These are phyloP conservation scores for Cytospora leucostoma DNA, from an alignment of 2,329 filamentous ascomycete species.

Conservation along the genomic window DNA sequence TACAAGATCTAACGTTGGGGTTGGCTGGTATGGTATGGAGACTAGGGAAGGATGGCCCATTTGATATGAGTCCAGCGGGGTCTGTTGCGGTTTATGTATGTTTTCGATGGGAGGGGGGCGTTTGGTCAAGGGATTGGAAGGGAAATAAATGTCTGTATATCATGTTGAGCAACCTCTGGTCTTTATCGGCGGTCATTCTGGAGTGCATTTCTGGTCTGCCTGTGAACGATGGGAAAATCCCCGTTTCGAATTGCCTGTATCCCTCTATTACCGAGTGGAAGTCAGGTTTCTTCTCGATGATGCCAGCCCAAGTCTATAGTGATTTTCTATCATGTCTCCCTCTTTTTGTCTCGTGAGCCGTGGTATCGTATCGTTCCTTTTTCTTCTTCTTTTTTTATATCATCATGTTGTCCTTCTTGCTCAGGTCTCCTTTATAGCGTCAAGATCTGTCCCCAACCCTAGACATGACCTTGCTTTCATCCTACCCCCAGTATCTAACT, in stretches of 20 bases:
- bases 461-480: too few relatives aligned
- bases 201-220: neutral
- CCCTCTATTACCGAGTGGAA: neutral
- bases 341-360: neutral
- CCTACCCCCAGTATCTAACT: neutral
- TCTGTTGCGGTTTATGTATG: neutral
- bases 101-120: neutral
- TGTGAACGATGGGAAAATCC: neutral
- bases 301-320: slow-evolving; percentile 11
- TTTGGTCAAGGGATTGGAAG: neutral
- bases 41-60: neutral
- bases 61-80: neutral
- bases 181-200: neutral
- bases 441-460: neutral
- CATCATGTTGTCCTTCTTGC: neutral
- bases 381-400: neutral
- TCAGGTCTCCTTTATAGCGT: neutral
- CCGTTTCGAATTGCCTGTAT: neutral
- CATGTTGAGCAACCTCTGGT: neutral
- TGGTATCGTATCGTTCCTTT: slow-evolving; percentile 8
- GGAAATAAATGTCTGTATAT: neutral
- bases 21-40: neutral
- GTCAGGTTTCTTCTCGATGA: neutral
- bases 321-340: neutral
- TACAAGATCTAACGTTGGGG: slow-evolving; percentile 62